A percentile compares a stretch with the other conserved stretches of the same genome.
phyloP scores from a whole-genome alignment of 305 asterid genomes.

The Petunia hybrid region DNA sequence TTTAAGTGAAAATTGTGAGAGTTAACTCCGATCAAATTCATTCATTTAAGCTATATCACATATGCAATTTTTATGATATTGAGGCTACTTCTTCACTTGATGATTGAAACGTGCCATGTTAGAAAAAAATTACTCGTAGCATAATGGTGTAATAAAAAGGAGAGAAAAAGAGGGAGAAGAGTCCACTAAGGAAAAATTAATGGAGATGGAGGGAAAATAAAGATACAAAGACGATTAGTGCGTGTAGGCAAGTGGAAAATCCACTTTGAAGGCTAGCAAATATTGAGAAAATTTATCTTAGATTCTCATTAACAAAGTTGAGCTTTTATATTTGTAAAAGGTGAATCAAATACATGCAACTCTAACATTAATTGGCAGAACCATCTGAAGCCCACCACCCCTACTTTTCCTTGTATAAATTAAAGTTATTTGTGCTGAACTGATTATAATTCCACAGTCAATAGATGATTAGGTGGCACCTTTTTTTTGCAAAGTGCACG shows the following conservation, averaged over 20 bases:
- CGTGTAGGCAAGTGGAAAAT: neutral
- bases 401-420: no score
- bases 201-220: neutral
- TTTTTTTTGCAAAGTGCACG: no score
- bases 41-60: neutral
- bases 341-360: neutral
- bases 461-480: no score
- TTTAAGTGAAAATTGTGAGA: no score
- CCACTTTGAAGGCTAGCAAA: neutral
- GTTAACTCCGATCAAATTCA: neutral
- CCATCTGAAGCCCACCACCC: no score
- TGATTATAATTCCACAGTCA: no score
- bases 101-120: neutral
- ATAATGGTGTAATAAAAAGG: neutral
- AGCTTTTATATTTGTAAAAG: neutral
- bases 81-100: neutral
- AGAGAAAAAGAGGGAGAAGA: neutral
- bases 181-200: neutral
- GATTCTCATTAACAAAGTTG: neutral
- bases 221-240: neutral
- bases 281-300: neutral
- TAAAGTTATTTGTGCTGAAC: no score
- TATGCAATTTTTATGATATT: neutral
- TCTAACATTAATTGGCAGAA: no score
- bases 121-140: no score